Base-by-base conservation (phyloP, 768 basidiomycete species). In the Tricholoma hemisulphureum region DNA sequence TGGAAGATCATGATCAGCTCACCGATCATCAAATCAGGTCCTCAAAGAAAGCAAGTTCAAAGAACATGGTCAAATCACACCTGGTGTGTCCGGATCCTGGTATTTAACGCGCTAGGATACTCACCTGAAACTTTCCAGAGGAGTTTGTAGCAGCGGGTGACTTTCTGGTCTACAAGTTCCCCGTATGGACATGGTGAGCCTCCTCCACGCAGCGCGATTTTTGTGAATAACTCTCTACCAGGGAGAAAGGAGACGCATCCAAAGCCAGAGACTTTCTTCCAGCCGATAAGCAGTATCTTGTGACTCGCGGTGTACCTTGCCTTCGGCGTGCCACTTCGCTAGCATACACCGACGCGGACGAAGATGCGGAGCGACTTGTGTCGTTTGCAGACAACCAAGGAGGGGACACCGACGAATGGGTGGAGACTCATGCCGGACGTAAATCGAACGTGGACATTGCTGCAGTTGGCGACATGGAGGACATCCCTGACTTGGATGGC, bases 21-120 rank as follows among this genome's bases (percentile, higher is more conserved):
- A 71, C 60, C 65, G 63, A 70, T 70, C 66, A 58, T 63, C 70
- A 37, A 61, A 63, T 41, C 61, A 97, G 94, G 95, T 99, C 21
- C 84, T 98, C 63, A 93, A 88, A 69, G 95, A 98, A 77, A 94
- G 91, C 77, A 98, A 98, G 73, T 99, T 99, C 82, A 98, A 96
- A 73, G 97, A 99, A 73, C 93, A 96, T 67, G 97, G 97, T 6
- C 83, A 95, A 54, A 95, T 98, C 64, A 97, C 91, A 16, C 95
- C 94, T 60, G 94, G 93, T 94, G 56, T 60, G 83, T 73, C 35
- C 26, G 24, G 24, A 57, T 64, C 48, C 51, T 39, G 28, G 14
- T 24, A 13, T 43, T 32, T 16, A 39, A 63, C 64, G 61, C 62
- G 64, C 64, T 53, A 53, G 56, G 53, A 57, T 61, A 52, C 58